Conservation (phyloP, 2,329 filamentous ascomycete species). For the Cladophialophora psammophila region DNA sequence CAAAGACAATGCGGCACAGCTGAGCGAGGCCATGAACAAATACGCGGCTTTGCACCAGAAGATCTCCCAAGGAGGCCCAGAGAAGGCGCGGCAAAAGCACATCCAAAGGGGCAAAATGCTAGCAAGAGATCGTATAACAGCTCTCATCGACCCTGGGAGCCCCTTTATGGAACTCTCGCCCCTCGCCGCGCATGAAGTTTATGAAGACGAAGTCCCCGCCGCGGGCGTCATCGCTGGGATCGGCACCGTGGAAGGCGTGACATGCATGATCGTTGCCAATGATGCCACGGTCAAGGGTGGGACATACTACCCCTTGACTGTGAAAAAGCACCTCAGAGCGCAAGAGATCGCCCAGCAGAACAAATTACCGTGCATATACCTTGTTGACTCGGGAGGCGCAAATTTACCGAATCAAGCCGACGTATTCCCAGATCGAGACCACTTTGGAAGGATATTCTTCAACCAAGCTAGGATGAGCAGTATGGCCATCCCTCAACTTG, state of each 20-base stretch:
- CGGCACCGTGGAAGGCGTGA: conserved; percentile 86
- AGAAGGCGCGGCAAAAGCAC: conserved; percentile 87
- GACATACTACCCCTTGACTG: conserved; percentile 95
- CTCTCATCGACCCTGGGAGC: conserved; percentile 85
- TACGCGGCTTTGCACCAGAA: conserved; percentile 74
- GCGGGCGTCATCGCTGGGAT: conserved; percentile 93
- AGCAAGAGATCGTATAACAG: conserved; percentile 84
- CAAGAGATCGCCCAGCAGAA: conserved; percentile 93
- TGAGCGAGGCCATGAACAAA: conserved; percentile 74
- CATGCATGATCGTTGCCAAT: conserved; percentile 92
- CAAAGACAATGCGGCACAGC: conserved; percentile 78
- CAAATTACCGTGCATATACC: conserved; percentile 82
- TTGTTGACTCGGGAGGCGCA: conserved; percentile 94
- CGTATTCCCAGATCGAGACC: conserved; percentile 92
- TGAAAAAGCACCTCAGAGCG: conserved; percentile 95
- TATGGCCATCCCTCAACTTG: conserved; percentile 87
- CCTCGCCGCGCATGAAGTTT: conserved; percentile 86
- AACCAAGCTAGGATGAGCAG: conserved; percentile 96
- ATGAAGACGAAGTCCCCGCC: conserved; percentile 86
- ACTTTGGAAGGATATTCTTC: conserved; percentile 97
- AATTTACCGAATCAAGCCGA: conserved; percentile 95
- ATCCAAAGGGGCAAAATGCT: conserved; percentile 91
- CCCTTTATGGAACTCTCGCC: conserved; percentile 92
- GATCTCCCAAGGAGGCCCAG: conserved; percentile 77
- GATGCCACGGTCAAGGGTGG: conserved; percentile 97